Percentiles rank a stretch among this genome's conserved stretches.
Conservation (phyloP, 345 rosid species). For the Citrus sinensis region DNA sequence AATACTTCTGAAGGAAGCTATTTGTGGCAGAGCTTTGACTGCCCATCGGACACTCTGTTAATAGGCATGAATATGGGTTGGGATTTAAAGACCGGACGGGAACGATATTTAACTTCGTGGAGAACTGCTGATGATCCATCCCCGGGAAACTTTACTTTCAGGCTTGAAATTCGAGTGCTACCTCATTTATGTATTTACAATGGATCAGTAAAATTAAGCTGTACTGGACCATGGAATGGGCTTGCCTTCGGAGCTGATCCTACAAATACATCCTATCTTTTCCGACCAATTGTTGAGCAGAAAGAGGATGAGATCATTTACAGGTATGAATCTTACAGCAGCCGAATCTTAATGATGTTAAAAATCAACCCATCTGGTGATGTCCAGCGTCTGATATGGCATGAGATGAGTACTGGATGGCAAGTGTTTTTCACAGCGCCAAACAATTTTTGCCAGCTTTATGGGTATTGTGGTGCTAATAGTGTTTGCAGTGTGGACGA, state of each 20-base stretch:
- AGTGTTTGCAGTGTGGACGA: slow-evolving; percentile 8
- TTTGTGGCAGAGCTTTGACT: slow-evolving; percentile 27
- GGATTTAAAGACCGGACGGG: background rate
- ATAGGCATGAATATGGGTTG: slow-evolving; percentile 18
- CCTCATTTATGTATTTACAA: slow-evolving; percentile 21
- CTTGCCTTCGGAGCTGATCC: slow-evolving; percentile 29
- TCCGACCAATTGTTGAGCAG: slow-evolving; percentile 11
- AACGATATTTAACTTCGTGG: slow-evolving; percentile 13
- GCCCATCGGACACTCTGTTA: slow-evolving; percentile 12
- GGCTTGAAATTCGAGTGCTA: slow-evolving; percentile 15
- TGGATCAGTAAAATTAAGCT: background rate
- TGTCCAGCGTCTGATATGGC: slow-evolving; percentile 25
- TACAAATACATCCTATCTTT: slow-evolving; percentile 13
- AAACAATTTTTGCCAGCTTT: slow-evolving; percentile 13
- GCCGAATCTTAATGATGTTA: slow-evolving; percentile 17
- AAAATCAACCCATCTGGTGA: slow-evolving; percentile 6
- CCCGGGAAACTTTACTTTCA: slow-evolving; percentile 8
- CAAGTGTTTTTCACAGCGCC: slow-evolving; percentile 8
- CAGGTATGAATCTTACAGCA: slow-evolving; percentile 17
- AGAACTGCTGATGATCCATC: slow-evolving; percentile 19
- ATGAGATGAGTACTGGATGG: background rate
- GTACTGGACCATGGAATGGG: slow-evolving; percentile 40
- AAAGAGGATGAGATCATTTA: slow-evolving; percentile 13
- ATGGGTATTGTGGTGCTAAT: slow-evolving; percentile 28
- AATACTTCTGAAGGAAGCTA: background rate